A percentile compares a stretch with the other conserved stretches of the same genome.
phyloP scores from a whole-genome alignment of 2,329 filamentous ascomycete species.

The Stromatinia cepivora region DNA sequence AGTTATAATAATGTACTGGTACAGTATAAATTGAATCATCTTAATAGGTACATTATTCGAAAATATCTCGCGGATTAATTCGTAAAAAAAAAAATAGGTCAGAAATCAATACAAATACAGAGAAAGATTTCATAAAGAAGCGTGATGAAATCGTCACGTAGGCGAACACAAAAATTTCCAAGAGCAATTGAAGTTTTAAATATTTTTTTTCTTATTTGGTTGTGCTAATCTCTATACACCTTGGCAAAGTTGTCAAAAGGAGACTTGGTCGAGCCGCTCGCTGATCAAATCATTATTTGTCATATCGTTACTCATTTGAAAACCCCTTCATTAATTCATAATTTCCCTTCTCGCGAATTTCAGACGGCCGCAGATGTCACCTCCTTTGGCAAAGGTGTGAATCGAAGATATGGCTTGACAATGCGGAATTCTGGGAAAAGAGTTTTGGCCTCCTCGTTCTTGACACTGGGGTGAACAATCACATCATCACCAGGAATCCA shows the following conservation, averaged over 20 bases:
- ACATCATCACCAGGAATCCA: constrained; percentile 89
- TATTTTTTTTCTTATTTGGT: neutral
- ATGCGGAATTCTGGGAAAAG: constrained; percentile 77
- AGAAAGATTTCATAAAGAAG: neutral
- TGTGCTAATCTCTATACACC: neutral
- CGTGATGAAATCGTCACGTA: neutral
- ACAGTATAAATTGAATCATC: neutral
- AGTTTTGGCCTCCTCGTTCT: constrained; percentile 81
- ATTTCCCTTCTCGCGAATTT: neutral
- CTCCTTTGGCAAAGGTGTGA: constrained; percentile 64
- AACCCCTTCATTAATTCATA: neutral
- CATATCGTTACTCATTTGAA: neutral
- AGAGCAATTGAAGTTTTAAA: neutral
- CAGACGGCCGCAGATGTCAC: constrained; percentile 40
- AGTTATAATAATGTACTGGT: too few relatives aligned
- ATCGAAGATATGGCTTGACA: constrained; percentile 73
- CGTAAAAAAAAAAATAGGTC: neutral
- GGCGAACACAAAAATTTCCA: neutral
- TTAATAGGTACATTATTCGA: neutral
- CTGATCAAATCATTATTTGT: constrained; percentile 9
- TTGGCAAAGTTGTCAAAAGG: neutral
- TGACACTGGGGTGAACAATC: constrained; percentile 82
- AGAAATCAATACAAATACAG: neutral
- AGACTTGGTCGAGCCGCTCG: neutral
- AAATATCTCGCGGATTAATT: neutral